A percentile compares a stretch with the other conserved stretches of the same genome.
Evolutionary conservation across 192 early-diverging fungal species (phyloP).

Genomic region (Cladochytrium replicatum): DNA sequence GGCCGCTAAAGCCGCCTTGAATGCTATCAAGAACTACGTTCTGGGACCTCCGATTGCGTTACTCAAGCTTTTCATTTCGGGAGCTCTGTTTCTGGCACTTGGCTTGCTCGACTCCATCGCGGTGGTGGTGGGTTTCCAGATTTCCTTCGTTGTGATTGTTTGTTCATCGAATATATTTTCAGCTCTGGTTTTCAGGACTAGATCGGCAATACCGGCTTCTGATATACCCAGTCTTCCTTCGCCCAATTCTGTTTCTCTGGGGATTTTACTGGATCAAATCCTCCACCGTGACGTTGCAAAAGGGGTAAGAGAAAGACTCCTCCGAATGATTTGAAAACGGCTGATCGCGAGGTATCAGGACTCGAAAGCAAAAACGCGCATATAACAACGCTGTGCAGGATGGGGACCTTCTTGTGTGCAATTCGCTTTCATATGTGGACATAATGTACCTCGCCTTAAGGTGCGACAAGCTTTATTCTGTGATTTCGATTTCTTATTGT

Average conservation of each 20-base stretch:
- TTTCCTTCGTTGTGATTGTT: too few species aligned
- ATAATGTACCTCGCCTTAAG: conserved; percentile 58
- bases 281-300: conserved; percentile 52
- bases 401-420: conserved; percentile 70
- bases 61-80: too few species aligned
- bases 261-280: conserved; percentile 69
- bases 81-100: too few species aligned
- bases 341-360: conserved; percentile 6
- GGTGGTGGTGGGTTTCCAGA: too few species aligned
- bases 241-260: conserved; percentile 50
- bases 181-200: too few species aligned
- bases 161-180: too few species aligned
- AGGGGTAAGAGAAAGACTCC: conserved; percentile 53
- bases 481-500: background rate
- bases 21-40: too few species aligned
- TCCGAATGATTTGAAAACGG: background rate
- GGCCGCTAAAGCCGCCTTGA: too few species aligned
- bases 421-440: conserved; percentile 78
- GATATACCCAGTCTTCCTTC: conserved; percentile 11
- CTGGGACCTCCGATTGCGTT: too few species aligned
- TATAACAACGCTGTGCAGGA: conserved; percentile 13
- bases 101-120: too few species aligned
- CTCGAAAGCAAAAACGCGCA: background rate
- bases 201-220: too few species aligned
- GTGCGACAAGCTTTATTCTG: conserved; percentile 22